A percentile compares a stretch with the other conserved stretches of the same genome.
phyloP scores from a whole-genome alignment of 106 monocot genomes.

The Acanthochlamys bracteata region DNA sequence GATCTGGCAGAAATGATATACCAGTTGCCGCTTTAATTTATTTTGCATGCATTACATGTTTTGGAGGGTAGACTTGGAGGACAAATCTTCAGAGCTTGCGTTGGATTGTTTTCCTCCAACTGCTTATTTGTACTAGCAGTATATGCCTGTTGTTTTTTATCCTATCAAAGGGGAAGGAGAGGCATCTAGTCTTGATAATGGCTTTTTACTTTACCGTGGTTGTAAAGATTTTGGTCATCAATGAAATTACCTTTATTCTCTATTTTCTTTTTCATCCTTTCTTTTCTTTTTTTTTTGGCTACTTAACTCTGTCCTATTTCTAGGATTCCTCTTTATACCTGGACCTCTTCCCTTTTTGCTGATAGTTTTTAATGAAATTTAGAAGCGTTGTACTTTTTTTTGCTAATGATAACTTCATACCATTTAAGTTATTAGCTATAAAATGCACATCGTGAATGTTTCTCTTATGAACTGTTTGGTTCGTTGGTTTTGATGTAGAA shows the following conservation, averaged over 20 bases:
- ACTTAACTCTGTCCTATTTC: too few relatives aligned
- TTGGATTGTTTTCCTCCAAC: background rate
- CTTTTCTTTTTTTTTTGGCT: too few relatives aligned
- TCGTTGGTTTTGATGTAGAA: too few relatives aligned
- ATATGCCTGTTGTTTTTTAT: conserved; percentile 16
- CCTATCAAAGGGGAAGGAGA: conserved; percentile 10
- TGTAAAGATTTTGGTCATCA: conserved; percentile 24
- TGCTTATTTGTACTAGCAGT: background rate
- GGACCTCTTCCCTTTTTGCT: background rate
- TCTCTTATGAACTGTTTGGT: too few relatives aligned
- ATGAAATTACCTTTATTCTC: background rate
- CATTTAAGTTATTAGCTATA: too few relatives aligned
- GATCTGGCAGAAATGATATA: conserved; percentile 18
- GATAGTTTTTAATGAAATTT: background rate
- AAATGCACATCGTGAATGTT: too few relatives aligned
- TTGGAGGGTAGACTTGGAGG: conserved; percentile 12
- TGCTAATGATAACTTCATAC: too few relatives aligned
- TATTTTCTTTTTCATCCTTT: too few relatives aligned
- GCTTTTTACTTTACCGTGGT: conserved; percentile 8
- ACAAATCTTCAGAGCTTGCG: conserved; percentile 6
- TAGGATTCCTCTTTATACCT: conserved; percentile 15
- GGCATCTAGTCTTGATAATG: conserved; percentile 9
- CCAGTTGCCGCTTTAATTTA: conserved; percentile 1
- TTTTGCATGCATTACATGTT: conserved; percentile 10
- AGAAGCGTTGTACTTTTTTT: too few relatives aligned